Evolutionary conservation across 2,329 filamentous ascomycete species (phyloP).

Genomic region (Fusarium begoniae): DNA sequence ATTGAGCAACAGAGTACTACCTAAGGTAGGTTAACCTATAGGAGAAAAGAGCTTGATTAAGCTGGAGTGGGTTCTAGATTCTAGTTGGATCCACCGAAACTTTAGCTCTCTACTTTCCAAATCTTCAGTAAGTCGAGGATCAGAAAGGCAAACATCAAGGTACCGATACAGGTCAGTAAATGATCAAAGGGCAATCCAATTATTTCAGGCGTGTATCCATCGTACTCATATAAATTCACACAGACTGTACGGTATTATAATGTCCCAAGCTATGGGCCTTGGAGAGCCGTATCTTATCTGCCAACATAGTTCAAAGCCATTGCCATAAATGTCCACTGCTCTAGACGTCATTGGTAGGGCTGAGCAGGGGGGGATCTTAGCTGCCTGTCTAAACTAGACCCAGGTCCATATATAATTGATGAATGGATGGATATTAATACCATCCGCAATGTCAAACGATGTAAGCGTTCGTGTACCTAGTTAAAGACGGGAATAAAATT

Average conservation of each 20-base stretch:
- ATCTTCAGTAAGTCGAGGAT: background rate
- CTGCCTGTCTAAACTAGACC: background rate
- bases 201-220: background rate
- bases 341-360: conserved; percentile 20
- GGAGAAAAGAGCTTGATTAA: background rate
- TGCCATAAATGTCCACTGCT: background rate
- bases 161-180: background rate
- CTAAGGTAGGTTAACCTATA: background rate
- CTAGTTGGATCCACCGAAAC: background rate
- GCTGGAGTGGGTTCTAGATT: background rate
- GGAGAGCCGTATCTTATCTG: background rate
- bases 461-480: background rate
- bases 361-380: conserved; percentile 7
- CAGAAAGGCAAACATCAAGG: background rate
- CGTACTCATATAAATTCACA: background rate
- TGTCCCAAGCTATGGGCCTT: background rate
- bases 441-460: background rate
- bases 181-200: too few relatives aligned
- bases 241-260: background rate
- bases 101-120: background rate
- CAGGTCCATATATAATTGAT: background rate
- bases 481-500: background rate
- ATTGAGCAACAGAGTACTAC: background rate
- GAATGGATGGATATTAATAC: background rate
- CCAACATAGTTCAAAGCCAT: background rate